Evolutionary conservation across 176 grass and related monocot genomes (phyloP), one percentile per base, ranked within the genome.

Genomic region (Puccinellia tenuiflora): DNA sequence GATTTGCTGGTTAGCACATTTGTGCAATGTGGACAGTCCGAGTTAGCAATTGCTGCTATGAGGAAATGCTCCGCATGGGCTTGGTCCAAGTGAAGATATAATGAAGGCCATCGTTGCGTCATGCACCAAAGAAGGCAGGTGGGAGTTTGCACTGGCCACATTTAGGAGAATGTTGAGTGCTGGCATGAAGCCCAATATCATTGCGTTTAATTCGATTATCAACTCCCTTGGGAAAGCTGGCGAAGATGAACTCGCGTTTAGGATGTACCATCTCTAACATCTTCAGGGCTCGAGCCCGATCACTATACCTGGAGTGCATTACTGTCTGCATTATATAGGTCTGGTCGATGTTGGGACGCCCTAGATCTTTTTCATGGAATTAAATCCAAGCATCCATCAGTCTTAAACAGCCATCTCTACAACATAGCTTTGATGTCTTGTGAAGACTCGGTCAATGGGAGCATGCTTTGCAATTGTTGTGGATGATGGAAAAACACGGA

Each of bases 271-370:
- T 88, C 73, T 92, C 69, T 98, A 52, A 78, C 67, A 67, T 86
- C 83, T 79, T 91, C 80, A 21, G 92, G 87, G 24, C 92, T 90
- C 60, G 79, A 79, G 30, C 90, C 95, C 83, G 92, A 98, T 88
- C 80, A 80, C 37, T 98, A 98, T 78, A 98, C 96, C 73, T 94
- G 92, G 92, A 92, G 83, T 51, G 90, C 90, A 77, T 89, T 98
- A 28, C 42, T 98, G 70, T 88, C 86, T 52, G 86, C 88, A 2
- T 84, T 98, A 55, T 93, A 98, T 68, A 92, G 87, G 66, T 95
- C 96, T 79, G 84, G 79, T 56, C 81, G 84, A 35, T 93, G 78
- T 78, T 88, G 79, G 57, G 92, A 98, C 18, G 88, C 67, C 52
- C 75, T 98, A 45, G 54, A 91, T 35, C 85, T 98, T 75, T 95